These are phyloP conservation scores for Herpotrichia juniperi DNA, from an alignment of 2,329 filamentous ascomycete genomes.

Conservation along the genomic window DNA sequence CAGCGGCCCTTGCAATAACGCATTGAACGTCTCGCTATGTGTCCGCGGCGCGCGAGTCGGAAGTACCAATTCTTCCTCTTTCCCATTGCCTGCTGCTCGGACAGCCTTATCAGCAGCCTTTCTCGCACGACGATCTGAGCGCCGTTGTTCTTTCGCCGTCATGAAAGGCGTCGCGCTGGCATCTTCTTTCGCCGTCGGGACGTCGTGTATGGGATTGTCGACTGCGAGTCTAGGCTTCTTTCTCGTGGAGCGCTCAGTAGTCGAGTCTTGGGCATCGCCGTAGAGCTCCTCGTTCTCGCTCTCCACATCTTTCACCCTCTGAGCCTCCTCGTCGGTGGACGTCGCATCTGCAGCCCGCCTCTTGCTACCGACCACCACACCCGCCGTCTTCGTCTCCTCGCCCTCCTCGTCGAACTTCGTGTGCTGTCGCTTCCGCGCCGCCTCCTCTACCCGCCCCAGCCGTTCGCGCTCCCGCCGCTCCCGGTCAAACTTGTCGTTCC, in stretches of 20 bases:
- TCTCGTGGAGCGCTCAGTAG: background rate
- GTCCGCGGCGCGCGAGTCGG: conserved; percentile 23
- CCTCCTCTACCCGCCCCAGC: conserved; percentile 37
- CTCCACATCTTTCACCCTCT: conserved; percentile 11
- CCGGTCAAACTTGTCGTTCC: conserved; percentile 53
- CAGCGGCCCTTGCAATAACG: conserved; percentile 24
- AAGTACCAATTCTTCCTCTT: conserved; percentile 16
- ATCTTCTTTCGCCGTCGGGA: background rate
- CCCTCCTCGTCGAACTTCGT: conserved; percentile 6
- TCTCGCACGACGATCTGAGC: background rate
- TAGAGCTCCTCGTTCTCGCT: conserved; percentile 22
- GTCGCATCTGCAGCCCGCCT: conserved; percentile 2
- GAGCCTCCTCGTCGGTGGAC: background rate
- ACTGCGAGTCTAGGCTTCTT: background rate
- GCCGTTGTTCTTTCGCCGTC: background rate
- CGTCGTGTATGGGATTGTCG: background rate
- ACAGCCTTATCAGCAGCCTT: background rate
- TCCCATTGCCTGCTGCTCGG: background rate
- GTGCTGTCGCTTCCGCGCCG: conserved; percentile 27
- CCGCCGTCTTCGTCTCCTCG: background rate
- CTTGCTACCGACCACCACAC: background rate
- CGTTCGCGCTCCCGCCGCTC: conserved; percentile 40
- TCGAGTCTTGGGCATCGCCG: conserved; percentile 4
- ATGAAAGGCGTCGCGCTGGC: background rate
- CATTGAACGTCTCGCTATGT: conserved; percentile 31